Evolutionary conservation across 1,284 basidiomycete genomes (phyloP).

Genomic region (Cryptococcus sp.): DNA sequence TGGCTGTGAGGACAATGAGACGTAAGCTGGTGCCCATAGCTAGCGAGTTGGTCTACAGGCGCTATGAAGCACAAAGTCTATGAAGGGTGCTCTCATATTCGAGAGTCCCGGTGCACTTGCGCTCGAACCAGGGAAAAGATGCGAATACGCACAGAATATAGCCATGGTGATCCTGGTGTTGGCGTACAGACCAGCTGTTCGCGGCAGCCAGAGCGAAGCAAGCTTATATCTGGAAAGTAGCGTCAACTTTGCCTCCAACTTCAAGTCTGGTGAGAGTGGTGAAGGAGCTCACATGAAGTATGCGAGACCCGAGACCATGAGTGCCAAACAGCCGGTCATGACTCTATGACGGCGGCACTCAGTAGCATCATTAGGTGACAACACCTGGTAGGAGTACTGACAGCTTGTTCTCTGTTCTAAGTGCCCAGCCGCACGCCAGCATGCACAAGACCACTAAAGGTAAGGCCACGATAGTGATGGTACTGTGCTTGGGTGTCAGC

Average conservation of each 20-base stretch:
- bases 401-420: conserved; percentile 32
- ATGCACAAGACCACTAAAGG: conserved; percentile 76
- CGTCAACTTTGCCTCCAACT: background rate
- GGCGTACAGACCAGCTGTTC: conserved; percentile 28
- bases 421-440: conserved; percentile 51
- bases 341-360: too few relatives aligned
- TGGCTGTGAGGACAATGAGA: conserved; percentile 18
- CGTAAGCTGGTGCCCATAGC: background rate
- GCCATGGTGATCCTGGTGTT: conserved; percentile 43
- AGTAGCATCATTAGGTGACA: too few relatives aligned
- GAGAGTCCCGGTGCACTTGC: too few relatives aligned
- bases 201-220: conserved; percentile 36
- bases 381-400: conserved; percentile 33
- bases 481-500: conserved; percentile 63
- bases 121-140: background rate
- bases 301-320: conserved; percentile 74
- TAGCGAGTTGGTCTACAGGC: too few relatives aligned
- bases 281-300: conserved; percentile 73
- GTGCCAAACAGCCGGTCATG: conserved; percentile 78
- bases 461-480: conserved; percentile 78
- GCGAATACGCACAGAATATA: conserved; percentile 33
- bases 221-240: conserved; percentile 39
- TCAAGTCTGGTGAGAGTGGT: too few relatives aligned
- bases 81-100: too few relatives aligned
- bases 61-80: too few relatives aligned